A percentile compares a stretch with the other conserved stretches of the same genome.
Conservation (phyloP, 129 eudicot genomes). For the Cynara cardunculus region DNA sequence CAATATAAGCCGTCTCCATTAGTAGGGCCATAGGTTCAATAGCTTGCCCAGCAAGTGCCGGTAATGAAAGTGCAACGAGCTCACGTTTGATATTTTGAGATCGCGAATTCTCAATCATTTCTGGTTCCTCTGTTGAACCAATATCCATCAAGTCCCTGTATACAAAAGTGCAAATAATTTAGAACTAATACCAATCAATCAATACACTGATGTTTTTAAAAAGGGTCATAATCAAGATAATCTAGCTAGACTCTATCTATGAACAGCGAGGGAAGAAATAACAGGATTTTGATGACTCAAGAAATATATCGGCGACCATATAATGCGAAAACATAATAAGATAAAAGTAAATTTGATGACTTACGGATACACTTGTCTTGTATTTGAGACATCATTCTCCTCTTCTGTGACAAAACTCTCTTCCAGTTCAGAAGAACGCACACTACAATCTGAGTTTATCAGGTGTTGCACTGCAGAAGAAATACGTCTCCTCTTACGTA, state of each 20-base stretch:
- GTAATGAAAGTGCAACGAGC: slow-evolving; percentile 68
- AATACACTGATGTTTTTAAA: not conserved
- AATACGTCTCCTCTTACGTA: slow-evolving; percentile 38
- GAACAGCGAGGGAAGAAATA: too few relatives aligned
- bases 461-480: slow-evolving; percentile 25
- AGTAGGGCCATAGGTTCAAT: slow-evolving; percentile 85
- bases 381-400: slow-evolving; percentile 21
- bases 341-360: slow-evolving; percentile 14
- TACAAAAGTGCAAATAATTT: slow-evolving; percentile 12
- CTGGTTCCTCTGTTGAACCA: slow-evolving; percentile 20
- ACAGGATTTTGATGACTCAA: not conserved
- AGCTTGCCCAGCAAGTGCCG: slow-evolving; percentile 93
- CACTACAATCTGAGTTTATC: slow-evolving; percentile 42
- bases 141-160: slow-evolving; percentile 46
- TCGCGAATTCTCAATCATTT: slow-evolving; percentile 21
- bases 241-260: not conserved
- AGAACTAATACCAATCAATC: not conserved
- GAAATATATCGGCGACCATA: not conserved
- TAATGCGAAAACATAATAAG: not conserved
- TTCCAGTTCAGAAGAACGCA: slow-evolving; percentile 48
- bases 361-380: slow-evolving; percentile 38
- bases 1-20: slow-evolving; percentile 97
- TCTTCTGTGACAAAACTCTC: slow-evolving; percentile 35
- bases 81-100: slow-evolving; percentile 53
- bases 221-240: not conserved